Base-by-base conservation (phyloP, 148 eudicot genomes). In the Arctostaphylos glauca region DNA sequence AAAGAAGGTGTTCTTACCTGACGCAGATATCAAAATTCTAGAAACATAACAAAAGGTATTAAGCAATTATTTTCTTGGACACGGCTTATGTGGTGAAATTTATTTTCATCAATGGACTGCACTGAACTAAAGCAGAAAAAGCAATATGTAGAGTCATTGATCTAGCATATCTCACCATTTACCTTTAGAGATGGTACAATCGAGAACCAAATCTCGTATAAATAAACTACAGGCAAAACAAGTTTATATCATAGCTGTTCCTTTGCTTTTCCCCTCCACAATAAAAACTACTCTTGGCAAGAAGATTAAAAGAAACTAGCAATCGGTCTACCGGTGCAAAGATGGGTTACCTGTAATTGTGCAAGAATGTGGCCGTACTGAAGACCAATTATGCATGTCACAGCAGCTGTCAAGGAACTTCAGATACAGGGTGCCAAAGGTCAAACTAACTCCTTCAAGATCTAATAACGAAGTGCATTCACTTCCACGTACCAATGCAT, bases 351-450 rank as follows among this genome's bases (percentile, higher is more conserved):
- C 96, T 90, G 92, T 59, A 85, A 87, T 66, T 92, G 88, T 79
- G 89, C 91, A 78, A 94, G 92, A 80, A 90, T 83, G 78, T 94
- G 98, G 76, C 98, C 98, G 80, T 88, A 94, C 80, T 93, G 92
- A 79, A 94, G 98, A 82, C 95, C 97, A 83, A 93, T 92, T 9
- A 94, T 89, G 90, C 93, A 89, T 38, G 86, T 90, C 73, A 85
- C 89, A 49, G 96, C 88, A 80, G 95, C 95, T 41, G 94, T 91
- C 67, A 94, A 86, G 84, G 98, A 92, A 55, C 98, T 94, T 90
- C 71, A 84, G 73, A 46, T 25, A 81, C 53, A 80, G 41, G 49
- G 68, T 50, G 25, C 31, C 58, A 62, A 67, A 53, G 74, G 50
- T 75, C 31, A 68, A 81, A 19, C 49, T 48, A 80, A 23, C 15